Base-by-base conservation (phyloP, 2,329 filamentous ascomycete genomes). In the Leptographium galeiforme region DNA sequence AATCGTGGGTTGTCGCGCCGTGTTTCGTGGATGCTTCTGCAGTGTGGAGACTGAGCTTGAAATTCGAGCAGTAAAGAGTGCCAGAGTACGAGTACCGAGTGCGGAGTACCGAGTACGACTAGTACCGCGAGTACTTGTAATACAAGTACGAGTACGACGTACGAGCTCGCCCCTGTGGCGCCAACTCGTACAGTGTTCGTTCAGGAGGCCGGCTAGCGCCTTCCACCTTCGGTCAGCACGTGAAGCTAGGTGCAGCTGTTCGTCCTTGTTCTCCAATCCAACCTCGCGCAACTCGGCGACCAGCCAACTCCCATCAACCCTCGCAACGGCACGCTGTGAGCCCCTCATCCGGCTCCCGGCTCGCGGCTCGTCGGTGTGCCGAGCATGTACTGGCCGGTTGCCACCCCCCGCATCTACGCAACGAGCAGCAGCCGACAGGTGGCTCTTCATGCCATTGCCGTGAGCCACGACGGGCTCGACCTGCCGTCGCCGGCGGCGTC, bases 331-430 rank as follows among this genome's bases (percentile, higher is more conserved):
- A 36, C 16, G 19, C 10, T 13, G 64, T 64, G 63, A 64, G 62
- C 66, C 61, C 61, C 14, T 36, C 34, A 8, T 36, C 56, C 53
- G 25, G 25, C 25, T 25, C 55, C 36, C 59, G 63, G 62, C 63
- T 60, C 57, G 58, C 60, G 63, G 56, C 57, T 57, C 47, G 49
- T 58, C 56, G 52, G 61, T 58, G 58, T 58, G 55, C 58, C 60
- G 63, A 74, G 72, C 75, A 94, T 93, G 88, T 94, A 94, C 77
- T 94, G 88, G 88, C 88, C 88, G 64, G 80, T 89, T 68, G 87
- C 86, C 68, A 87, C 87, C 66, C 87, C 88, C 65, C 82, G 84
- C 67, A 82, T 90, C 67, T 91, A 88, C 73, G 84, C 87, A 64
- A 85, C 85, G 62, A 86, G 77, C 71, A 87, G 76, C 70, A 86